phyloP scores from a whole-genome alignment of 257 asterid species.

The Verbena officinalis region DNA sequence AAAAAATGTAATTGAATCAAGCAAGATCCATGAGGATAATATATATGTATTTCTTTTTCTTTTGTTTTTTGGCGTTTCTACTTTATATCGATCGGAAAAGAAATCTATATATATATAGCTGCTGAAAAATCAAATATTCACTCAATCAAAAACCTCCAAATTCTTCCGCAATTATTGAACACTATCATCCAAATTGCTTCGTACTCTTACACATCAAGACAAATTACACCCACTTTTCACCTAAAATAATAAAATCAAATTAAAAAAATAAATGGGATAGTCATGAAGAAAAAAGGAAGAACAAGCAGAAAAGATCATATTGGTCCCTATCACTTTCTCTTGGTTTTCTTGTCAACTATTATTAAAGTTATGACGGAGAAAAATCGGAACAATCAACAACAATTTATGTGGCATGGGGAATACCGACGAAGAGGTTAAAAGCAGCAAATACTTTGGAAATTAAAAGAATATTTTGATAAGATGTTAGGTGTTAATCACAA shows the following conservation, averaged over 20 bases:
- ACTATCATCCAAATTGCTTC: constrained; percentile 16
- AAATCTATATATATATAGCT: not conserved
- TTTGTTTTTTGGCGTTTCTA: constrained; percentile 19
- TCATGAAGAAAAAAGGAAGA: constrained; percentile 7
- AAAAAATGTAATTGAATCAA: too few relatives aligned
- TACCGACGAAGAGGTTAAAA: constrained; percentile 19
- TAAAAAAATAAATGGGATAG: constrained; percentile 26
- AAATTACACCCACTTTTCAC: constrained; percentile 26
- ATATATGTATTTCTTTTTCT: not conserved
- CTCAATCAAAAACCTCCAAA: constrained; percentile 22
- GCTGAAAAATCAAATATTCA: constrained; percentile 31
- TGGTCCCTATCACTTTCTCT: constrained; percentile 15
- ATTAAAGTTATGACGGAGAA: not conserved
- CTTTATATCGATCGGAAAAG: not conserved
- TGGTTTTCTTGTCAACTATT: constrained; percentile 23
- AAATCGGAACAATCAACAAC: not conserved
- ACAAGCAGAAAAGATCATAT: too few relatives aligned
- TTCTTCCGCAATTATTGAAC: constrained; percentile 30
- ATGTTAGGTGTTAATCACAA: not conserved
- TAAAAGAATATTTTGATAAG: too few relatives aligned
- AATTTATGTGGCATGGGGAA: constrained; percentile 3
- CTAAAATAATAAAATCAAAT: not conserved
- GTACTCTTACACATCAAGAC: constrained; percentile 21
- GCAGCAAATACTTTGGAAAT: too few relatives aligned
- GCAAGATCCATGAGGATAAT: not conserved